Evolutionary conservation across 208 protist species (phyloP), one percentile per base, ranked within the genome.

Genomic region (Porcisia deanei): DNA sequence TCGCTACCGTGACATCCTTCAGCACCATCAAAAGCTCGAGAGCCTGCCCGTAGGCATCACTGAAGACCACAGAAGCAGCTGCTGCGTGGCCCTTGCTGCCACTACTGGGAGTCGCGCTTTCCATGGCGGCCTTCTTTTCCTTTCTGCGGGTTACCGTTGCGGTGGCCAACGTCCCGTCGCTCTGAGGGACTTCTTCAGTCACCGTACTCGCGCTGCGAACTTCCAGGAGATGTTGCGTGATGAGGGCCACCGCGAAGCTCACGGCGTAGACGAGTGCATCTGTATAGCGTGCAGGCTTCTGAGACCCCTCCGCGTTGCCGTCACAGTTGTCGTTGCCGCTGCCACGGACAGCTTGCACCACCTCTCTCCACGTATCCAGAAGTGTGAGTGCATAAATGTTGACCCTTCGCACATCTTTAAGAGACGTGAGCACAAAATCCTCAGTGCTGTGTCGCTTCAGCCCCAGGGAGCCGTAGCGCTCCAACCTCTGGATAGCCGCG

Each of bases 341-440:
- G 25, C 71, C 79, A 43, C 68, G 74, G 14, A 91, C 67, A 39
- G 80, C 85, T 14, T 64, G 70, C 45, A 84, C 76, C 58, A 85
- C 85, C 67, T 90, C 85, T 22, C 71, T 61, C 91, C 93, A 97
- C 59, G 91, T 94, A 12, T 79, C 76, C 22, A 85, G 16, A 71
- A 93, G 91, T 22, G 93, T 97, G n/a, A 97, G 83, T 18, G 91
- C 93, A 79, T 94, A 95, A 49, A 96, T 76, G 75, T 94, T 97
- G 6, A 72, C 67, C 20, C 90, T 82, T 75, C 90, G 88, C 10
- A 79, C 68, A 52, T 97, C 93, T 25, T 88, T 88, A 6, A 97
- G 73, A 0, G 93, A 96, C 30, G 86, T 85, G 1, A 78, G 41
- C 25, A 97, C 77, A 78, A 93, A 96, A 73, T 97, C 88, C 37